Conservation (phyloP, 2,329 filamentous ascomycete genomes). For the Lanzia echinophila region DNA sequence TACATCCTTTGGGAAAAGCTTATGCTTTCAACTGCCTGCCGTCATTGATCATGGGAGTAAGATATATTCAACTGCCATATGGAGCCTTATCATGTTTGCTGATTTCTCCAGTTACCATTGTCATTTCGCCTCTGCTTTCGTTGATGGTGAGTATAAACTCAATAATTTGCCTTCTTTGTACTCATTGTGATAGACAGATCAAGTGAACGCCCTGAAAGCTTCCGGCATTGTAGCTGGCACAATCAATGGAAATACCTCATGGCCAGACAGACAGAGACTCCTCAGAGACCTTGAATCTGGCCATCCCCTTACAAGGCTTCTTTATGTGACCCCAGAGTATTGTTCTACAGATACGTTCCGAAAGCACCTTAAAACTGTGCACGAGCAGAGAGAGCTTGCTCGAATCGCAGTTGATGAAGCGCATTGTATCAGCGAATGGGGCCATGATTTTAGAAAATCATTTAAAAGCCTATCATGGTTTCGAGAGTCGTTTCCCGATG, state of each 20-base stretch:
- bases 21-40: conserved; percentile 89
- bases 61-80: background rate
- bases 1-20: conserved; percentile 84
- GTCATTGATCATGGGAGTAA: conserved; percentile 78
- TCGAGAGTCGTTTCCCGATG: conserved; percentile 69
- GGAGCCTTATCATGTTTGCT: conserved; percentile 7
- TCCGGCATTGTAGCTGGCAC: conserved; percentile 75
- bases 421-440: conserved; percentile 97
- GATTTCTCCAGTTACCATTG: conserved; percentile 64
- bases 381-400: conserved; percentile 77
- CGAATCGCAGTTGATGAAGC: conserved; percentile 90
- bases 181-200: conserved; percentile 62
- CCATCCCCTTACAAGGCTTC: conserved; percentile 72
- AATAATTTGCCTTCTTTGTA: background rate
- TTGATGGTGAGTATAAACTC: conserved; percentile 60
- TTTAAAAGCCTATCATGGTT: conserved; percentile 88
- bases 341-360: conserved; percentile 76
- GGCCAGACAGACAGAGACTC: conserved; percentile 58
- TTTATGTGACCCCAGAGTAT: conserved; percentile 91
- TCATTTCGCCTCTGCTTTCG: conserved; percentile 81
- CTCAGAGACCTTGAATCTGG: conserved; percentile 79
- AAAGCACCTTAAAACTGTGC: conserved; percentile 62
- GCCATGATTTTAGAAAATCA: conserved; percentile 90
- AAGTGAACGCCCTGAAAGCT: conserved; percentile 72
- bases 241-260: conserved; percentile 76